Evolutionary conservation across 1,139 yeast species (phyloP).

Genomic region (Yamadazyma diospyri): DNA sequence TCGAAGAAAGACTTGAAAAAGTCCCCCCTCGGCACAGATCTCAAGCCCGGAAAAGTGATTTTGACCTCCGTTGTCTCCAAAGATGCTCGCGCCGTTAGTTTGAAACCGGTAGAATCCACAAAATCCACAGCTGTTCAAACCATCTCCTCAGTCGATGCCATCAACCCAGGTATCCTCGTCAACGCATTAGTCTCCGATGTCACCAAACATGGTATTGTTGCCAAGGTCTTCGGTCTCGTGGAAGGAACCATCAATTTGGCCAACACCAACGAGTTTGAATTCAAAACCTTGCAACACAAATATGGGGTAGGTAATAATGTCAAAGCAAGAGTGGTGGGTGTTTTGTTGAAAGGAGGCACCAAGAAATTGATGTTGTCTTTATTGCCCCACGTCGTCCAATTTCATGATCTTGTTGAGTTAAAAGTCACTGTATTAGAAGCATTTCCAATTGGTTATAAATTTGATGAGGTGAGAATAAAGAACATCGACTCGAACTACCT

Average conservation of each 20-base stretch:
- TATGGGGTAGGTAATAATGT: slow-evolving; percentile 64
- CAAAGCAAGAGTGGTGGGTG: slow-evolving; percentile 68
- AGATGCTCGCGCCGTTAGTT: slow-evolving; percentile 60
- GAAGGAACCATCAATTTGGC: slow-evolving; percentile 69
- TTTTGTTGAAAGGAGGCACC: slow-evolving; percentile 52
- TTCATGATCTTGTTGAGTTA: slow-evolving; percentile 15
- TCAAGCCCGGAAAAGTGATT: slow-evolving; percentile 44
- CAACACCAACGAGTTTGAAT: slow-evolving; percentile 53
- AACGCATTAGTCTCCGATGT: slow-evolving; percentile 68
- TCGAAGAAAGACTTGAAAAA: slow-evolving; percentile 58
- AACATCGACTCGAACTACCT: slow-evolving; percentile 57
- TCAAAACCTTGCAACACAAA: slow-evolving; percentile 53
- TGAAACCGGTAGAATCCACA: slow-evolving; percentile 37
- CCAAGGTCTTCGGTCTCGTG: slow-evolving; percentile 70
- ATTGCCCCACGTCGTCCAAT: slow-evolving; percentile 50
- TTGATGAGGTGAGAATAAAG: slow-evolving; percentile 56
- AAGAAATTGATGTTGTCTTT: slow-evolving; percentile 63
- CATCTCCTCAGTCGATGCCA: slow-evolving; percentile 69
- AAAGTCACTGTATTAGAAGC: slow-evolving; percentile 49
- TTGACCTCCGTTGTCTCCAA: slow-evolving; percentile 44
- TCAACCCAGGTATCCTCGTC: slow-evolving; percentile 80
- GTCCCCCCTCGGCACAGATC: slow-evolving; percentile 16
- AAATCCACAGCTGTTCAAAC: slow-evolving; percentile 46
- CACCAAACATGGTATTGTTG: slow-evolving; percentile 55
- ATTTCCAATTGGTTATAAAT: slow-evolving; percentile 71